phyloP scores from a whole-genome alignment of 352 stramenopile species.

The Phytophthora fragariaefolia region DNA sequence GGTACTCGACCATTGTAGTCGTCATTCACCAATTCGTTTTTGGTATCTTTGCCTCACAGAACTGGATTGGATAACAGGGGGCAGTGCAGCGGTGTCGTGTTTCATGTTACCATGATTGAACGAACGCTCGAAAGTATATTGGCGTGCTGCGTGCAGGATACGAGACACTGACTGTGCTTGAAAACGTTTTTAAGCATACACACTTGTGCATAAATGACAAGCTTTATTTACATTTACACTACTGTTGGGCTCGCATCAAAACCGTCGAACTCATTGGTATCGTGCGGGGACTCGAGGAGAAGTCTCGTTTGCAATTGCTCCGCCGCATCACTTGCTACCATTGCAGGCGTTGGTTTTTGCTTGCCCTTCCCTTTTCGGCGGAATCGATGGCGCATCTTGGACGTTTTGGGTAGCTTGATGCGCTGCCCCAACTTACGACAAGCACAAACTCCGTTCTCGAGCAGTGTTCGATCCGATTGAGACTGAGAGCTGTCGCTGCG shows the following conservation, averaged over 20 bases:
- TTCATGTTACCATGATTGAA: no score
- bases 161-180: no score
- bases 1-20: no score
- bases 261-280: constrained; percentile 52
- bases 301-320: constrained; percentile 54
- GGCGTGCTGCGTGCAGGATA: no score
- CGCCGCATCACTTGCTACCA: constrained; percentile 16
- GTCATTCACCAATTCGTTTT: background rate
- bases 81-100: no score
- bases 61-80: no score
- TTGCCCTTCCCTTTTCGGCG: constrained; percentile 46
- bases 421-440: constrained; percentile 69
- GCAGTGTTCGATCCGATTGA: constrained; percentile 49
- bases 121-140: no score
- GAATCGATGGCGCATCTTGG: constrained; percentile 42
- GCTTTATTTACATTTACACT: constrained; percentile 12
- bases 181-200: no score
- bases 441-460: constrained; percentile 53
- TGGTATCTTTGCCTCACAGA: no score
- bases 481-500: constrained; percentile 37
- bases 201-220: constrained; percentile 4
- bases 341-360: constrained; percentile 18
- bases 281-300: constrained; percentile 48
- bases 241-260: constrained; percentile 37
- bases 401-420: constrained; percentile 47